These are phyloP conservation scores for Rhodotorula sp. DNA, from an alignment of 1,284 basidiomycete genomes.

Conservation along the genomic window DNA sequence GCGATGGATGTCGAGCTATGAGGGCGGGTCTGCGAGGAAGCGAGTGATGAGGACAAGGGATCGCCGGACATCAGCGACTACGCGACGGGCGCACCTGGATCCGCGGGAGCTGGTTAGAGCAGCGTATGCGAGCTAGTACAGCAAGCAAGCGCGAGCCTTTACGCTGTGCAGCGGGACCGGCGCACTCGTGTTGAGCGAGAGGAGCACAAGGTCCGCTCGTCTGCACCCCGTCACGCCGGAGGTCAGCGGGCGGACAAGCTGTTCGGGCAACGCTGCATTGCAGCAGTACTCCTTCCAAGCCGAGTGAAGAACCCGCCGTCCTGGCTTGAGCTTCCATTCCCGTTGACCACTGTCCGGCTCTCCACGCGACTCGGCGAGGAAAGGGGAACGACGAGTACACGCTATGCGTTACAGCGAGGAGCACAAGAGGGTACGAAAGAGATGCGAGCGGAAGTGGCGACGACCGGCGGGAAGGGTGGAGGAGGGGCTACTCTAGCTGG, in stretches of 20 bases:
- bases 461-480: background rate
- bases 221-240: too few species aligned
- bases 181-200: background rate
- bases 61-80: background rate
- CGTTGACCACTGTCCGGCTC: too few species aligned
- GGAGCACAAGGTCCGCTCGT: too few species aligned
- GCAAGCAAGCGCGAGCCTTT: too few species aligned
- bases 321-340: too few species aligned
- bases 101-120: too few species aligned
- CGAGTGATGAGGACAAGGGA: background rate
- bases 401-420: background rate
- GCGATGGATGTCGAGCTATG: background rate
- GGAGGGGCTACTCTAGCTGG: slow-evolving; percentile 8
- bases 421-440: background rate
- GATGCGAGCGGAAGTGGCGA: background rate
- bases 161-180: background rate
- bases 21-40: background rate
- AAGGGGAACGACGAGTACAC: background rate
- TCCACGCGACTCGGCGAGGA: too few species aligned
- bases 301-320: too few species aligned
- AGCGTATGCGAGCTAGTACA: background rate
- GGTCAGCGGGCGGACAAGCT: too few species aligned
- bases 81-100: background rate
- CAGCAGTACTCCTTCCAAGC: too few species aligned
- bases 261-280: too few species aligned